Evolutionary conservation across 441 rosid species (phyloP).

Genomic region (Populus hybrid): DNA sequence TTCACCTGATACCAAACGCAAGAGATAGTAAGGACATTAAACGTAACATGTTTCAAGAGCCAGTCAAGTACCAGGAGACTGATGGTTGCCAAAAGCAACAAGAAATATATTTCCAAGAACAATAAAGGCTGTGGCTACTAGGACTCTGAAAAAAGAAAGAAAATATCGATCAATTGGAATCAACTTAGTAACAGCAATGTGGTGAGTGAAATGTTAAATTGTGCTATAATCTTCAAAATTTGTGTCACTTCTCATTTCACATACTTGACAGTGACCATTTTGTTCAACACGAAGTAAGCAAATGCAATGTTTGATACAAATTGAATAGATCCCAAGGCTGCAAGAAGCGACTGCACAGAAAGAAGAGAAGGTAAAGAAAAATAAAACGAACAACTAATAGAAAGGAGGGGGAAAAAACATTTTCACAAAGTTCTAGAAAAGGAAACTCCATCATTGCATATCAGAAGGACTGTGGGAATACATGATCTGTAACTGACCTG

Average conservation of each 20-base stretch:
- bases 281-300: slow-evolving; percentile 83
- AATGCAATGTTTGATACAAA: slow-evolving; percentile 95
- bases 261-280: slow-evolving; percentile 92
- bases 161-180: slow-evolving; percentile 18
- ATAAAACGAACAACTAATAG: background rate
- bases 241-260: slow-evolving; percentile 38
- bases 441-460: background rate
- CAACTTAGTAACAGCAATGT: slow-evolving; percentile 4
- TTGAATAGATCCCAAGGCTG: slow-evolving; percentile 97
- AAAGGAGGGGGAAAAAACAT: too few relatives aligned
- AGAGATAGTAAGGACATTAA: background rate
- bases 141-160: slow-evolving; percentile 51
- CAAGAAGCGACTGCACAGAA: slow-evolving; percentile 86
- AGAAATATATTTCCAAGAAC: slow-evolving; percentile 95
- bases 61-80: slow-evolving; percentile 81
- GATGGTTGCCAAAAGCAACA: slow-evolving; percentile 96
- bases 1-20: background rate
- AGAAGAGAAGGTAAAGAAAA: slow-evolving; percentile 14
- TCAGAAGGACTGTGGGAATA: background rate
- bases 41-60: background rate
- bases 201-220: slow-evolving; percentile 4
- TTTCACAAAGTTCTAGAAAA: background rate
- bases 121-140: slow-evolving; percentile 87
- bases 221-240: slow-evolving; percentile 7
- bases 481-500: slow-evolving; percentile 56